phyloP scores from a whole-genome alignment of 2,329 filamentous ascomycete genomes.

The Bipolaris zeicola region DNA sequence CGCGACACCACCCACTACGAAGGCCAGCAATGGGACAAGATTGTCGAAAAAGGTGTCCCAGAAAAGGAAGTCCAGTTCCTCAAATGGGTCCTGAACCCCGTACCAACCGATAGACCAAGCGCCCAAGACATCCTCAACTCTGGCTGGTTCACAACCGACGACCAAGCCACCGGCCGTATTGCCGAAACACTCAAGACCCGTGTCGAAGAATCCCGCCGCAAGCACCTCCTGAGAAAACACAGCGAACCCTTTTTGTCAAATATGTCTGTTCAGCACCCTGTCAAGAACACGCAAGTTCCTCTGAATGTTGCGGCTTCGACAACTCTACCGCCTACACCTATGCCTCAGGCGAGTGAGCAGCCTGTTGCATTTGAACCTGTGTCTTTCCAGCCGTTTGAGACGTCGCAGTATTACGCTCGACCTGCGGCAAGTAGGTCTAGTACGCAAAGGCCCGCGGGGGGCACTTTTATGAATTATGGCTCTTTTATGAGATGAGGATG shows the following conservation, averaged over 20 bases:
- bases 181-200: background rate
- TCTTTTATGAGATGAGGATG: slow-evolving; percentile 9
- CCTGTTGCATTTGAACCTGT: slow-evolving; percentile 4
- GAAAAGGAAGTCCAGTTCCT: slow-evolving; percentile 15
- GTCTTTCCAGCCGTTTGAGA: background rate
- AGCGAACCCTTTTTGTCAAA: slow-evolving; percentile 4
- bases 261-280: background rate
- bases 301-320: background rate
- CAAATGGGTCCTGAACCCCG: slow-evolving; percentile 14
- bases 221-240: slow-evolving; percentile 1
- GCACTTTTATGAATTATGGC: slow-evolving; percentile 12
- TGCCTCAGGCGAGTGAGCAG: background rate
- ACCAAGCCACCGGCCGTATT: slow-evolving; percentile 2
- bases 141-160: slow-evolving; percentile 9
- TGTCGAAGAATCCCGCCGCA: background rate
- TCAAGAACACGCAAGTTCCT: background rate
- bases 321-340: background rate
- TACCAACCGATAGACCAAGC: slow-evolving; percentile 10
- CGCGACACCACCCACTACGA: slow-evolving; percentile 10
- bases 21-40: slow-evolving; percentile 14
- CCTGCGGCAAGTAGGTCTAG: background rate
- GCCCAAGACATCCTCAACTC: slow-evolving; percentile 10
- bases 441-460: slow-evolving; percentile 1
- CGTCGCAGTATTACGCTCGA: background rate
- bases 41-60: slow-evolving; percentile 9